Base-by-base conservation (phyloP, 164 flowering plant genomes). In the Macadamia tetraphylla region DNA sequence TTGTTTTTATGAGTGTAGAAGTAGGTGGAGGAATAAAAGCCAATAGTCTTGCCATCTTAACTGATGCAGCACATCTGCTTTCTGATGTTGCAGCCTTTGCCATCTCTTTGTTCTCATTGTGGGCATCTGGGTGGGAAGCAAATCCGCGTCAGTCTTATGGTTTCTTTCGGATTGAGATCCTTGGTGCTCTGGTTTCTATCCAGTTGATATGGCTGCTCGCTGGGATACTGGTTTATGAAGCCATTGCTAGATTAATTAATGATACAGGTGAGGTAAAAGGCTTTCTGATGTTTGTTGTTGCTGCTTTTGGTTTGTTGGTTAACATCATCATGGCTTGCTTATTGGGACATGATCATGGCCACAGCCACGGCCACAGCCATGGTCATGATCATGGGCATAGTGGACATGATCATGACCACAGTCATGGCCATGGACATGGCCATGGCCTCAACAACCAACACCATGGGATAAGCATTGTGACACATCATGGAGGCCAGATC, bases 11-110 rank as follows among this genome's bases (percentile, higher is more conserved):
- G 63, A 40, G n/a, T 31, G 63, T 9, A 3, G 63, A 60, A 60
- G 63, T 60, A 31, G 63, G 29, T 17, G 63, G 63, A 10, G 63
- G 63, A 14, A 60, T 60, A 4, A 60, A 60, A 60, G 63, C 17
- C 40, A 53, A 53, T 17, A 53, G 57, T 53, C 57, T 53, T 1
- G 57, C 57, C 6, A 53, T 53, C 57, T 53, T 53, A 53, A 53
- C 57, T 53, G 57, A 53, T 53, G 57, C 57, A 11, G 57, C 57
- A 11, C 57, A 53, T 53, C 57, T 53, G 57, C 57, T 53, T 53
- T 53, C 57, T 14, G 57, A 53, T 53, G 57, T 53, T 13, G 57
- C 57, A 53, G 57, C 57, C 18, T 53, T 53, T 53, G 57, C 57
- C 57, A 53, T 53, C 17, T 53, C 57, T 14, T 53, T 53, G 57